Percentiles rank a stretch among this genome's conserved stretches.
Conservation (phyloP, 2,329 filamentous ascomycete genomes). For the Knoxdaviesia capensis region DNA sequence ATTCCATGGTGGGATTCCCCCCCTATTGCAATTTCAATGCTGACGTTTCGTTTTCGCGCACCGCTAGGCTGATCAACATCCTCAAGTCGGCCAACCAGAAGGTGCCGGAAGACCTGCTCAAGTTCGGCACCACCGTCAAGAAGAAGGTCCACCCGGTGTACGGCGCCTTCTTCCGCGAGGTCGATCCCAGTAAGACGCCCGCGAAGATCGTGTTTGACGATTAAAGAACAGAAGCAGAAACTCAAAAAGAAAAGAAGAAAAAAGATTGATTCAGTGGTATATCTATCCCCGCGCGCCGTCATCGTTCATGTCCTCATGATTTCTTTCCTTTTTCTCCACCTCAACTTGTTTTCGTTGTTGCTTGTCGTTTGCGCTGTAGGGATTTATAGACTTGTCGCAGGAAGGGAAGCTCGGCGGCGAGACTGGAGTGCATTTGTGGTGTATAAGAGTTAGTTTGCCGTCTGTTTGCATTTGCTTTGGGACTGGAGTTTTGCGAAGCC, state of each 20-base stretch:
- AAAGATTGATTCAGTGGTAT: not conserved
- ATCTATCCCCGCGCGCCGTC: not conserved
- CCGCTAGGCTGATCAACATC: conserved; percentile 65
- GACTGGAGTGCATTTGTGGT: conserved; percentile 1
- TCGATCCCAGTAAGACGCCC: conserved; percentile 61
- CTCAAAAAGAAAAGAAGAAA: not conserved
- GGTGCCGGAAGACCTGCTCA: conserved; percentile 76
- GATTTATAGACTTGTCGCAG: conserved; percentile 1
- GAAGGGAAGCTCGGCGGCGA: conserved; percentile 1
- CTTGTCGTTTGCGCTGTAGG: no score
- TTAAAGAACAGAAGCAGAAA: conserved; percentile 1
- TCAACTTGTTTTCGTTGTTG: no score
- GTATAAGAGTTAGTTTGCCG: not conserved
- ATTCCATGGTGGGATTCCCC: not conserved
- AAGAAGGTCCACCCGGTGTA: conserved; percentile 96
- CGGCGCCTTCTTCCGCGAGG: conserved; percentile 87
- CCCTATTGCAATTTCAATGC: conserved; percentile 6
- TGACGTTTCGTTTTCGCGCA: conserved; percentile 4
- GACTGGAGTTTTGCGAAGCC: no score
- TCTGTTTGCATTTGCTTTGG: no score
- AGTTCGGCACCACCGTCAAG: conserved; percentile 96
- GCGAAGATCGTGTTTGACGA: conserved; percentile 74
- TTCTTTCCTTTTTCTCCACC: no score
- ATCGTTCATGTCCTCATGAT: no score
- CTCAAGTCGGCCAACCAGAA: conserved; percentile 81